Evolutionary conservation across 805 yeast species (phyloP).

Genomic region (Gaillardinia entomophila): DNA sequence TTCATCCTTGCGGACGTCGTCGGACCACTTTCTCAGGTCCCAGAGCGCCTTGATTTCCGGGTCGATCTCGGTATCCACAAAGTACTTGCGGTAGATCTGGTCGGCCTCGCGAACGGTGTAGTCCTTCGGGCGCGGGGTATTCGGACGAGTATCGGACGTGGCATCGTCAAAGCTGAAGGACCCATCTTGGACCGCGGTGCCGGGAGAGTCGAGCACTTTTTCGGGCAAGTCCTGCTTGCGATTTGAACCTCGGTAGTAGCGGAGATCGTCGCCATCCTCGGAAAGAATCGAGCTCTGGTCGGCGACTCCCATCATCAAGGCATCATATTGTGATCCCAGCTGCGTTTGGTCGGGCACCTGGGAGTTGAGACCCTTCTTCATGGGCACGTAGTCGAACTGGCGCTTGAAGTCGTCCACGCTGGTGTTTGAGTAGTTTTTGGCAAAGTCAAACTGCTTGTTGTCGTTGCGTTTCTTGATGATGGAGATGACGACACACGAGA

Average conservation of each 20-base stretch:
- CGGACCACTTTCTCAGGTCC: conserved; percentile 36
- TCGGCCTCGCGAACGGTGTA: conserved; percentile 62
- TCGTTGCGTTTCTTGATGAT: conserved; percentile 7
- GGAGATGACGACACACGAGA: conserved; percentile 18
- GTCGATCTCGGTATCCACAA: conserved; percentile 38
- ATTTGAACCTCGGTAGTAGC: conserved; percentile 11
- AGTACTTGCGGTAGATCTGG: conserved; percentile 38
- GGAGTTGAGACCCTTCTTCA: no score
- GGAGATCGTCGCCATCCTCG: conserved; percentile 8
- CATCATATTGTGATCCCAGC: no score
- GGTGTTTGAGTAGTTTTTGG: no score
- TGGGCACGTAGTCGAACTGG: conserved; percentile 2
- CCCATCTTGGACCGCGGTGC: not conserved
- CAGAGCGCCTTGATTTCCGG: conserved; percentile 48
- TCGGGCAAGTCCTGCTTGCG: conserved; percentile 2
- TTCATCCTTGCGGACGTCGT: not conserved
- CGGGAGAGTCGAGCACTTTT: not conserved
- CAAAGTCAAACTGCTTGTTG: conserved; percentile 5
- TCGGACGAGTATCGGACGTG: conserved; percentile 3
- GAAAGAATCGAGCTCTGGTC: no score
- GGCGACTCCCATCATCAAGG: no score
- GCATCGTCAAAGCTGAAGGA: not conserved
- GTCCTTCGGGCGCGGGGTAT: conserved; percentile 26
- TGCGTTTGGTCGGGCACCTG: no score
- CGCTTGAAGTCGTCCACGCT: conserved; percentile 3